A percentile compares a stretch with the other conserved stretches of the same genome.
phyloP scores from a whole-genome alignment of 805 yeast species.

The Saccharomycopsis guyanensis region DNA sequence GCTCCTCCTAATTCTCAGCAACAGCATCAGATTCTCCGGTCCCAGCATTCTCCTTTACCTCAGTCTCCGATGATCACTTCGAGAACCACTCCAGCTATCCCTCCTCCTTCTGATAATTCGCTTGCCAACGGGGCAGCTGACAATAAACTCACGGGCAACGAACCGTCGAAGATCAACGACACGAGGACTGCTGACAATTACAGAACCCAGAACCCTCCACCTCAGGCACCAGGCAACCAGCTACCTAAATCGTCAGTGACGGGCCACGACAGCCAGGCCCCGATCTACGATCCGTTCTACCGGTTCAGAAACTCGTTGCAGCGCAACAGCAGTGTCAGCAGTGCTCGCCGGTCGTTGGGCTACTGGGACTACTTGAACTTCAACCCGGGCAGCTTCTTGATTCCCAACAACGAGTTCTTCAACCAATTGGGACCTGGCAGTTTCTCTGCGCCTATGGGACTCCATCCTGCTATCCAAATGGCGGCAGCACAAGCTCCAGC shows the following conservation, averaged over 20 bases:
- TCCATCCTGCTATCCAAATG: neutral
- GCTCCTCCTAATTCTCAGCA: neutral
- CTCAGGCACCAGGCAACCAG: constrained; percentile 1
- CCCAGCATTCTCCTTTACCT: neutral
- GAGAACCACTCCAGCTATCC: neutral
- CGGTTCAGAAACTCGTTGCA: constrained; percentile 9
- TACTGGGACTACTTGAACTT: constrained; percentile 13
- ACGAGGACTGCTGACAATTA: neutral
- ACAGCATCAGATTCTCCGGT: neutral
- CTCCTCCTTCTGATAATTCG: neutral
- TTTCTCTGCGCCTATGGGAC: neutral
- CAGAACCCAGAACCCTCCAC: neutral
- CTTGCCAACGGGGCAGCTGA: neutral
- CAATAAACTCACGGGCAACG: neutral
- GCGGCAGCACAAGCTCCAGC: neutral
- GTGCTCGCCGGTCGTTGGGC: constrained; percentile 15
- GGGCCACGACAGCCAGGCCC: neutral
- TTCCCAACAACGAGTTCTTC: constrained; percentile 5
- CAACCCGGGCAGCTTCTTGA: constrained; percentile 6
- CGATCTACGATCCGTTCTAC: constrained; percentile 1
- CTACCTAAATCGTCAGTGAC: neutral
- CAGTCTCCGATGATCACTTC: neutral
- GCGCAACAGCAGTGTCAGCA: constrained; percentile 10
- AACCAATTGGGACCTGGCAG: constrained; percentile 4
- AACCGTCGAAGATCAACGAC: neutral